These are phyloP conservation scores for Blastobotrys parvus DNA, from an alignment of 805 yeast species.

Conservation along the genomic window DNA sequence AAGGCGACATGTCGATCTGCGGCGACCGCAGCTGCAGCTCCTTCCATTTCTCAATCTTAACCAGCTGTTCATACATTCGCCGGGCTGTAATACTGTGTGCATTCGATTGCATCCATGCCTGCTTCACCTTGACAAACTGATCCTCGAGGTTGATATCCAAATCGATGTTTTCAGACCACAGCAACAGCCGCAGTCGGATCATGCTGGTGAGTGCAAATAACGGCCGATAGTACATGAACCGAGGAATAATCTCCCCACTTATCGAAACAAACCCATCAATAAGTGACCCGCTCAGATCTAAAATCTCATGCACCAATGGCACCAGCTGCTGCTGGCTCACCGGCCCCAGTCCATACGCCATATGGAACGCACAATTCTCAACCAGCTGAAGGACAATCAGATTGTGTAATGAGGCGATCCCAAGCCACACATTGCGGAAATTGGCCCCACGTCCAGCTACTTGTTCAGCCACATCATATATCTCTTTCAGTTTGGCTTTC, in stretches of 20 bases:
- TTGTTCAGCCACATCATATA: background rate
- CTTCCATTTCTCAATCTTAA: constrained; percentile 2
- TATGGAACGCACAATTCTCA: background rate
- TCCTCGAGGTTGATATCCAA: constrained; percentile 22
- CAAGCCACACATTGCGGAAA: background rate
- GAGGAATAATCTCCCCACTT: constrained; percentile 8
- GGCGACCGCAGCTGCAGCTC: background rate
- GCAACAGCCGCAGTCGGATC: constrained; percentile 12
- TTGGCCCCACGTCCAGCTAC: background rate
- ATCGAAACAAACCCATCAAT: constrained; percentile 1
- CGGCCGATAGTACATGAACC: constrained; percentile 16
- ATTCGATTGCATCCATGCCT: constrained; percentile 19
- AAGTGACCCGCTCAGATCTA: background rate
- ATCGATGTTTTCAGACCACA: constrained; percentile 13
- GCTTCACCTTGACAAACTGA: constrained; percentile 14
- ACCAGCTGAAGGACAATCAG: background rate
- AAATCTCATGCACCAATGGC: background rate
- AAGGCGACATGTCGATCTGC: background rate
- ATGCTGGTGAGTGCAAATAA: constrained; percentile 15
- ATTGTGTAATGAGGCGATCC: background rate
- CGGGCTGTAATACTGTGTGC: background rate
- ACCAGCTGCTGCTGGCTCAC: background rate
- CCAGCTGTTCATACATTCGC: background rate
- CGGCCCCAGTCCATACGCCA: background rate
- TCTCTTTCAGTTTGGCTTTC: background rate